Base-by-base conservation (phyloP, 2,329 filamentous ascomycete genomes). In the Elsinoe perseae region DNA sequence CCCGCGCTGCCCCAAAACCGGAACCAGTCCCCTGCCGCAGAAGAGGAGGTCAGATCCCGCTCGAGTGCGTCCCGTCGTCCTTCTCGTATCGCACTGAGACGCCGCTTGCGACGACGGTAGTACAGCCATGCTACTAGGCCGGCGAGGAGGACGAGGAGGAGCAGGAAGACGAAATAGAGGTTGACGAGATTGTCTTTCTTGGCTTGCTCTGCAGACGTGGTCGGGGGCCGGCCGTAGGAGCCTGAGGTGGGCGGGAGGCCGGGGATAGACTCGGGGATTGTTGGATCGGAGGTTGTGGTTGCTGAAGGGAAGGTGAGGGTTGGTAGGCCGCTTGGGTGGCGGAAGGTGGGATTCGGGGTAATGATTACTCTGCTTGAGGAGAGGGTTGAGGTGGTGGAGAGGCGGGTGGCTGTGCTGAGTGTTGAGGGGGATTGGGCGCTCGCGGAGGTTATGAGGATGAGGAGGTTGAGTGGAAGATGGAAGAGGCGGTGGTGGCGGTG, bases 101-200 rank as follows among this genome's bases (percentile, higher is more conserved):
- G 67, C 32, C 61, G 69, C 62, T 60, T 69, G 63, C 71, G 70
- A 9, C 75, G 73, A 12, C 72, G 70, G 53, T 77, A 69, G 52
- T 79, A 68, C 43, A 78, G 65, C 59, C 76, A 73, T 14, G 72
- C 61, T 12, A 70, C 65, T 3, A 78, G 57, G 3, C 75, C 66
- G 44, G 76, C 71, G 57, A 79, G 65, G 56, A 74, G 68, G 50
- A 80, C 63, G 10, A 77, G 71, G 21, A 83, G 71, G 23, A 79
- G 73, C 48, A 84, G 73, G 70, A 81, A 82, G 61, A 79, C 73
- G 67, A 82, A 79, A 61, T 79, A 80, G 61, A 77, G 75, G 58
- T 74, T 71, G 54, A 74, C 70, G 3, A 77, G 64, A 27, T 63
- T 60, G 42, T 64, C 28, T 30, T 23, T 27, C 14, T 46, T 16